Evolutionary conservation across 306 rosid genomes (phyloP).

Genomic region (Aeschynomene evenia): DNA sequence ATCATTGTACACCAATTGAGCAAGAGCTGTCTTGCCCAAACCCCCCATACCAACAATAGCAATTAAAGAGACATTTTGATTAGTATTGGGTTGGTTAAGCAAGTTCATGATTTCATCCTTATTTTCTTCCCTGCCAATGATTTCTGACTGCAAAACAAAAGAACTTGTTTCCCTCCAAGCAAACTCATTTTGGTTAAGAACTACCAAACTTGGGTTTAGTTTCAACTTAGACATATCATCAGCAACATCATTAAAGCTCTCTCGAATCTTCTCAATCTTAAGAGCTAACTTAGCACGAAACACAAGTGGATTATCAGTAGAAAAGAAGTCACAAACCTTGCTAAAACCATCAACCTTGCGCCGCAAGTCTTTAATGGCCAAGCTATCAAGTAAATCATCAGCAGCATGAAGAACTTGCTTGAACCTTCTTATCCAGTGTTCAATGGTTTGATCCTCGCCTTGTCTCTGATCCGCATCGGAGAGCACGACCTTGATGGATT

Average conservation of each 20-base stretch:
- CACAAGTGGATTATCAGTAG: not conserved
- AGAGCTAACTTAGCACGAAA: not conserved
- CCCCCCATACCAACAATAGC: slow-evolving; percentile 19
- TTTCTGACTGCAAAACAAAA: not conserved
- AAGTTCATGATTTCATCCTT: not conserved
- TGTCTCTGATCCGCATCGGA: not conserved
- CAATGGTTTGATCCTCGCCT: not conserved
- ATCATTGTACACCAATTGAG: not conserved
- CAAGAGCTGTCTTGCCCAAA: slow-evolving; percentile 6
- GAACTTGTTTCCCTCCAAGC: not conserved
- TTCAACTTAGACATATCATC: slow-evolving; percentile 4
- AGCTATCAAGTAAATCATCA: not conserved
- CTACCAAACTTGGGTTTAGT: not conserved
- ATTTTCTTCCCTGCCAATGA: not conserved
- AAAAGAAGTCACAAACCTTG: not conserved
- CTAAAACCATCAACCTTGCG: not conserved
- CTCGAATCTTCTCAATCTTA: not conserved
- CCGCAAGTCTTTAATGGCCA: not conserved
- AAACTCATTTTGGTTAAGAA: not conserved
- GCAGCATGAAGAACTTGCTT: not conserved
- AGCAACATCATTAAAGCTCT: not conserved
- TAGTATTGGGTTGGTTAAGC: not conserved
- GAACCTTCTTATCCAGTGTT: not conserved
- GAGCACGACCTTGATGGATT: not conserved
- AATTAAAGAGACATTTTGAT: not conserved